These are phyloP conservation scores for Aspergillus novofumigatus DNA, from an alignment of 2,329 filamentous ascomycete genomes.

Conservation along the genomic window DNA sequence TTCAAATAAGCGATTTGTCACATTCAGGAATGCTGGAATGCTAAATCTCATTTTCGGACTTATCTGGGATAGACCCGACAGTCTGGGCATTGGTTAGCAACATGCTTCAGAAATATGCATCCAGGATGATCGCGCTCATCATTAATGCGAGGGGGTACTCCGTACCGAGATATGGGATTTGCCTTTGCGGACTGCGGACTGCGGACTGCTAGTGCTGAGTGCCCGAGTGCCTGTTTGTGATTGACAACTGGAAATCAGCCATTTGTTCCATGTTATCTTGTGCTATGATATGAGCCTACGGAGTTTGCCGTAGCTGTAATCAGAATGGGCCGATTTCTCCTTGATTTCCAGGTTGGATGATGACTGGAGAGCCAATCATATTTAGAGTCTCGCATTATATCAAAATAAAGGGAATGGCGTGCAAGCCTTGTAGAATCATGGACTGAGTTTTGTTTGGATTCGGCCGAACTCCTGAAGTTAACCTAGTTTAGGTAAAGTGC, in stretches of 20 bases:
- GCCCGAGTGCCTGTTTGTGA: too few relatives aligned
- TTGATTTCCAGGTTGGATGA: not conserved
- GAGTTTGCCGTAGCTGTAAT: not conserved
- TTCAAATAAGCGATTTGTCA: not conserved
- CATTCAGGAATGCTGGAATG: not conserved
- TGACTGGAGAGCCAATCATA: too few relatives aligned
- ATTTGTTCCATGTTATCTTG: too few relatives aligned
- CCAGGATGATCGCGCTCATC: not conserved
- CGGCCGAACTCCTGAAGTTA: not conserved
- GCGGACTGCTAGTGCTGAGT: not conserved
- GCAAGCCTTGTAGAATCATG: not conserved
- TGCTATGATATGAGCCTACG: too few relatives aligned
- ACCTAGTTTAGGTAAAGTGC: not conserved
- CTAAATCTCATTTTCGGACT: not conserved
- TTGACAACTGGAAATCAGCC: too few relatives aligned
- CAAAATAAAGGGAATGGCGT: too few relatives aligned
- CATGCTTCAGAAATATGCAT: not conserved
- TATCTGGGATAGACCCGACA: conserved; percentile 15
- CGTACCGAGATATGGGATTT: not conserved
- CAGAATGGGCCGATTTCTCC: not conserved
- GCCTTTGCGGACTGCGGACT: not conserved
- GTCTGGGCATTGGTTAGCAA: conserved; percentile 11
- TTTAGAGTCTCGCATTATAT: not conserved
- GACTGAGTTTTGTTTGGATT: not conserved
- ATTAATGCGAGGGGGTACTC: not conserved